Evolutionary conservation across 305 asterid genomes (phyloP), one percentile per base, ranked within the genome.

Genomic region (Fraxinus dipetala): DNA sequence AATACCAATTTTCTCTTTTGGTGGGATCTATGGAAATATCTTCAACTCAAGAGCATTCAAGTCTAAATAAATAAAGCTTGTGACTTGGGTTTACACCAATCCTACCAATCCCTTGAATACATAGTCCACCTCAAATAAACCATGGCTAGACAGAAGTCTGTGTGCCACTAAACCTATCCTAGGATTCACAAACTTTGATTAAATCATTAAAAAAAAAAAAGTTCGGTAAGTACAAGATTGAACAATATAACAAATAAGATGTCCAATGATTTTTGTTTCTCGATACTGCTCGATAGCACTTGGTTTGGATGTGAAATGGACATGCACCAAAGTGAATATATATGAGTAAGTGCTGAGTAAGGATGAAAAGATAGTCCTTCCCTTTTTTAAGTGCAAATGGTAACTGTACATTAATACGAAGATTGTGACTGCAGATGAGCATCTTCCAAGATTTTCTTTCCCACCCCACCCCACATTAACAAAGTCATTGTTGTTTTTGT

Each of bases 271-370:
- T 48, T 43, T 48, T 5, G 20, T 48, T 48, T 48, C 59, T 48
- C 59, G 59, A 48, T 48, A 48, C 20, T 48, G 24, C 24, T 54
- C 2, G 26, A 54, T 54, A 54, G 6, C 31, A 10, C 72, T n/a
- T 51, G 40, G 36, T 69, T 75, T 67, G 85, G 70, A 84, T 69
- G 72, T 76, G 84, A 80, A 85, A 80, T 83, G 36, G 89, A 75
- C 77, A 78, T 72, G 59, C 78, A 82, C 83, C 77, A 48, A 83
- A 59, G 34, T 63, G 72, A 63, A n/a, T 67, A 81, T 11, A 63
- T 67, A 72, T 83, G 79, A 65, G 67, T 30, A 78, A 86, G 79
- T 80, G 79, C 83, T 76, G 75, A 83, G 78, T 48, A 56, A 73
- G 54, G 31, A 13, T n/a, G 34, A 77, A 30, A 74, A 74, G 20